Evolutionary conservation across 768 basidiomycete genomes (phyloP), one percentile per base, ranked within the genome.

Genomic region (Suillus subaureus): DNA sequence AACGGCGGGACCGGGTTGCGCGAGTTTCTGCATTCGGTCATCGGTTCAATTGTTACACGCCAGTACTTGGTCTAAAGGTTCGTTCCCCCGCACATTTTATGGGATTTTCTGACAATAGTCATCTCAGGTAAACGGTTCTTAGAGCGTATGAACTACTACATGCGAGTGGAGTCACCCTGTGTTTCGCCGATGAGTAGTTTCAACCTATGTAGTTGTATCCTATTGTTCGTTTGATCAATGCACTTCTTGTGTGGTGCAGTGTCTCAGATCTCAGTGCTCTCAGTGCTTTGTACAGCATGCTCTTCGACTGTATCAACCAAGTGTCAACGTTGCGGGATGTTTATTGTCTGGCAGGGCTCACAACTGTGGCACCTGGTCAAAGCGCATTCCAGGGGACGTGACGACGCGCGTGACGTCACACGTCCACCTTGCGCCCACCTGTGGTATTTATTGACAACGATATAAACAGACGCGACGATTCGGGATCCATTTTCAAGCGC

Each of bases 401-500:
- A 61, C 23, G 63, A 67, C 68, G 65, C 67, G 79, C 67, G 79
- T 79, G 72, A 79, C 71, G 76, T 80, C 76, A 80, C 73, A 49
- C 40, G 58, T 62, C 68, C 52, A 39, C 49, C 57, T 66, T 54
- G 60, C 62, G 63, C 60, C 61, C 64, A 33, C 39, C 55, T 49
- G 64, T 68, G 66, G 67, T 58, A 70, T 69, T 70, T 71, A 66
- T 73, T 64, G 67, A 42, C 23, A 51, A 67, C 64, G 55, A 49
- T 26, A 68, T 47, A 64, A 55, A 61, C 39, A 61, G 54, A 39
- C 42, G 42, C 43, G 45, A 39, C 21, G 62, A 62, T 58, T 23
- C 56, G 62, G 57, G 26, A 58, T 40, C 39, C 18, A 26, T 16
- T 26, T 40, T 58, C 57, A 58, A 40, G 57, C 26, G 11, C 16